Evolutionary conservation across 176 grass and related monocot species (phyloP), one percentile per base, ranked within the genome.

Genomic region (Bothriochloa decipiens): DNA sequence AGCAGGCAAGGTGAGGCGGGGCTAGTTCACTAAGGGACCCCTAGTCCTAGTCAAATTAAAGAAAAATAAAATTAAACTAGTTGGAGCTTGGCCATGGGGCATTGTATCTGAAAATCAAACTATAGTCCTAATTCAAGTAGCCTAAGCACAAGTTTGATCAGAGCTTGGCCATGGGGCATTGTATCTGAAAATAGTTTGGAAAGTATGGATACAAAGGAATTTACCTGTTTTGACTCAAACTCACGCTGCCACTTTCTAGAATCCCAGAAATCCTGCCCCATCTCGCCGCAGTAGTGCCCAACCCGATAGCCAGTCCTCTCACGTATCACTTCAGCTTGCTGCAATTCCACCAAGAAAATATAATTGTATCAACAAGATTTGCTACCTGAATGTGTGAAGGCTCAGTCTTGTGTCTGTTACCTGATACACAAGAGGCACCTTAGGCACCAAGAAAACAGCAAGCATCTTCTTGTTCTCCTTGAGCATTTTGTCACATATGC

Each of bases 221-320:
- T 85, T 93, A 84, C 96, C 93, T 99, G 88, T 68, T 96, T 99
- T 12, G 90, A 99, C 82, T 96, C 96, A 74, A 99, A 99, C 80
- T 99, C 96, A 7, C 96, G 91, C 37, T 94, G 96, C 96, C 96
- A 99, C 71, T 94, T 96, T 71, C 90, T 86, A 66, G 89, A 74
- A 87, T 99, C 96, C 96, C 96, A 99, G 85, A 99, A 99, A 94
- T 99, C 96, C 72, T 99, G 96, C 64, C 96, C 93, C 91, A 95
- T 96, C 93, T 96, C 96, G 14, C 96, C 96, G 4, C 96, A 99
- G 65, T 99, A 99, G 87, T 99, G 96, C 16, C 96, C 96, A 61
- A 99, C 96, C 45, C 67, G 70, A 87, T 85, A 96, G 23, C 91
- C 91, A 20, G 93, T 99, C 75, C 84, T 94, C 53, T 99, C 93